Conservation (phyloP, 495 filamentous ascomycete species). For the Peziza echinospora region DNA sequence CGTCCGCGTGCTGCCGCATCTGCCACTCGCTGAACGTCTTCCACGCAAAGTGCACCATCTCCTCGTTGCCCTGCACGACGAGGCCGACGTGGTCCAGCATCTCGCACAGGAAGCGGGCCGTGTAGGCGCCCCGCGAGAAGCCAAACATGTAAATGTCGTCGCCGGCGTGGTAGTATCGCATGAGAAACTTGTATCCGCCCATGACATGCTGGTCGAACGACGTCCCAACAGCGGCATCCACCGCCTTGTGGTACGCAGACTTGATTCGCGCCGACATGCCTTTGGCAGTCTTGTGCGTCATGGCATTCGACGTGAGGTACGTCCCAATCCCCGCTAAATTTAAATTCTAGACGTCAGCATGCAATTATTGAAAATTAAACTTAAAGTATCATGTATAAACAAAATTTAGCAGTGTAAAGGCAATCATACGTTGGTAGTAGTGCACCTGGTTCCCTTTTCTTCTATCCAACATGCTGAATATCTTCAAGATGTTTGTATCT, state of each 20-base stretch:
- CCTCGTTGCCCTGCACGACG: slow-evolving; percentile 65
- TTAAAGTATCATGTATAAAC: no score
- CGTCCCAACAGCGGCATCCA: slow-evolving; percentile 65
- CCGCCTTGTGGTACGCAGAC: slow-evolving; percentile 61
- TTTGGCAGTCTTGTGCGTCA: slow-evolving; percentile 19
- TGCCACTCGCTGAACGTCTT: slow-evolving; percentile 79
- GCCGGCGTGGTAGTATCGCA: slow-evolving; percentile 62
- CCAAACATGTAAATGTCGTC: slow-evolving; percentile 71
- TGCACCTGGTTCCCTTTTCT: slow-evolving; percentile 30
- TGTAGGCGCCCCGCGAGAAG: slow-evolving; percentile 73
- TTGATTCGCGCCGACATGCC: slow-evolving; percentile 41
- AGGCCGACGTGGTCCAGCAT: slow-evolving; percentile 74
- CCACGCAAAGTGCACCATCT: slow-evolving; percentile 68
- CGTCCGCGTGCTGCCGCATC: slow-evolving; percentile 34
- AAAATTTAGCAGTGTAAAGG: background rate
- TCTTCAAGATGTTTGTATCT: slow-evolving; percentile 79
- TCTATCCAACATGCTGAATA: slow-evolving; percentile 45
- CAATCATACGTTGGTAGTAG: slow-evolving; percentile 7
- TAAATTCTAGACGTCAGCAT: no score
- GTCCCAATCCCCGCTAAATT: slow-evolving; percentile 58
- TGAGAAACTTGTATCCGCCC: slow-evolving; percentile 70
- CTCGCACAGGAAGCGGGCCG: slow-evolving; percentile 64
- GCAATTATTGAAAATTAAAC: no score
- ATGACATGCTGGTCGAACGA: slow-evolving; percentile 71
- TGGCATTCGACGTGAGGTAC: slow-evolving; percentile 34